Percentiles rank a stretch among this genome's conserved stretches.
Evolutionary conservation across 805 yeast genomes (phyloP).

Genomic region (Suhomyces canberraensis): DNA sequence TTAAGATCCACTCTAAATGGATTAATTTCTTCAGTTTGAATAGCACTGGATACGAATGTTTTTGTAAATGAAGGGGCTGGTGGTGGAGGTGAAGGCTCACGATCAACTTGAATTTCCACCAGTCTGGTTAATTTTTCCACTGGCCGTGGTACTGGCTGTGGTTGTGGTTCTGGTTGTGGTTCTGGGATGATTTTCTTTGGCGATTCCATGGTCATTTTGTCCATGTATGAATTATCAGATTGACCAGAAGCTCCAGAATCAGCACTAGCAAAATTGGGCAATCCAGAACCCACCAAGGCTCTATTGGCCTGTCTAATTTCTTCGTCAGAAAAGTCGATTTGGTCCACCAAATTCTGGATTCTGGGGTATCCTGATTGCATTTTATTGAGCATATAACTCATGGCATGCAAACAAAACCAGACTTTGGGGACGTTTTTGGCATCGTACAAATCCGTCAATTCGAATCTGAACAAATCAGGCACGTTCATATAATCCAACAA

Average conservation of each 20-base stretch:
- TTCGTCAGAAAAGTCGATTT: slow-evolving; percentile 58
- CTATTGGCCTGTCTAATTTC: slow-evolving; percentile 71
- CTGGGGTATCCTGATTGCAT: slow-evolving; percentile 53
- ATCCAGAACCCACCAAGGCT: slow-evolving; percentile 58
- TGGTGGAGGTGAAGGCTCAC: not conserved
- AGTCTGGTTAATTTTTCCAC: not conserved
- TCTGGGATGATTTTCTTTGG: slow-evolving; percentile 5
- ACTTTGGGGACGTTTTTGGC: slow-evolving; percentile 91
- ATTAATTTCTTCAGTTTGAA: slow-evolving; percentile 7
- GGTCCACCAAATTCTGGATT: slow-evolving; percentile 61
- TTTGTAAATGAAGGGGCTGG: not conserved
- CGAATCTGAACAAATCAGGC: slow-evolving; percentile 87
- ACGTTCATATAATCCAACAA: slow-evolving; percentile 67
- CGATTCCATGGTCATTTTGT: slow-evolving; percentile 12
- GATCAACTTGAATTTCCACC: not conserved
- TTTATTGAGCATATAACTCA: slow-evolving; percentile 67
- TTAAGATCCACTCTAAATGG: slow-evolving; percentile 5
- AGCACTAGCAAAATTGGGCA: slow-evolving; percentile 69
- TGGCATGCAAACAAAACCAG: slow-evolving; percentile 87
- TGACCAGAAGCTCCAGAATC: slow-evolving; percentile 21
- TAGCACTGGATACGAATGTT: slow-evolving; percentile 8
- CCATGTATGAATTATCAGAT: slow-evolving; percentile 14
- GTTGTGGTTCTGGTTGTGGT: too few species aligned
- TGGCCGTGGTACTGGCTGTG: too few species aligned
- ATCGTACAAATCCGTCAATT: slow-evolving; percentile 89